Evolutionary conservation across 2,329 filamentous ascomycete genomes (phyloP).

Genomic region (Harringtonia lauricola): DNA sequence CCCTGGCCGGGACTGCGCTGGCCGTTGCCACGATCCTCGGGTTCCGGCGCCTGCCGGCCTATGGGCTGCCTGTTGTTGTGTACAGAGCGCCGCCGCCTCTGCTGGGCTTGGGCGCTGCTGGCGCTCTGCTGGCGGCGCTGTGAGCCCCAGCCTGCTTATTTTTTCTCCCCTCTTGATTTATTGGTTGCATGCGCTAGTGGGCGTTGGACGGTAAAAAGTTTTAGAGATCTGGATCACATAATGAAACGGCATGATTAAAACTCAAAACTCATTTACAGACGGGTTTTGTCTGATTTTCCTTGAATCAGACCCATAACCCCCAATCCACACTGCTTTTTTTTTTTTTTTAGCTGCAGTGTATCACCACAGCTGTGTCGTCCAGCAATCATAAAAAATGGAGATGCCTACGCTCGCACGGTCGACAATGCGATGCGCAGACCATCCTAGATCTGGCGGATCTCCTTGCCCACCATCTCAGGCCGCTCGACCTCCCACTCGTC

Average conservation of each 20-base stretch:
- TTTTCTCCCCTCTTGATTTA: too few species aligned
- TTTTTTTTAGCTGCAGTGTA: too few species aligned
- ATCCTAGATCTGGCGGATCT: constrained; percentile 62
- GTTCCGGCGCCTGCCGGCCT: constrained; percentile 30
- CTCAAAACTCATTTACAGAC: too few species aligned
- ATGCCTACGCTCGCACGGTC: not conserved
- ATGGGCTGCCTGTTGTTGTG: constrained; percentile 31
- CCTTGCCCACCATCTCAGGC: constrained; percentile 81
- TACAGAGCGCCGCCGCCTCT: constrained; percentile 23
- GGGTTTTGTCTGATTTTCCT: too few species aligned
- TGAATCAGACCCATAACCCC: too few species aligned
- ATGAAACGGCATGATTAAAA: too few species aligned
- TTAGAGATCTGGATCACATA: too few species aligned
- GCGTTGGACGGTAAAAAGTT: too few species aligned
- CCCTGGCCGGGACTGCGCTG: constrained; percentile 26
- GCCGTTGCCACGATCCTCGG: constrained; percentile 23
- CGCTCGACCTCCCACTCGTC: constrained; percentile 92
- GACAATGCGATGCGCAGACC: not conserved
- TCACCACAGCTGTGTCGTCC: too few species aligned
- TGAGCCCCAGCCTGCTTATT: too few species aligned
- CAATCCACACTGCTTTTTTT: too few species aligned
- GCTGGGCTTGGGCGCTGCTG: not conserved
- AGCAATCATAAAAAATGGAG: not conserved
- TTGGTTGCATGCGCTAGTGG: too few species aligned
- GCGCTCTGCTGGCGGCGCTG: not conserved